Conservation (phyloP, 352 stramenopile species). For the Globisporangium middletonii region DNA sequence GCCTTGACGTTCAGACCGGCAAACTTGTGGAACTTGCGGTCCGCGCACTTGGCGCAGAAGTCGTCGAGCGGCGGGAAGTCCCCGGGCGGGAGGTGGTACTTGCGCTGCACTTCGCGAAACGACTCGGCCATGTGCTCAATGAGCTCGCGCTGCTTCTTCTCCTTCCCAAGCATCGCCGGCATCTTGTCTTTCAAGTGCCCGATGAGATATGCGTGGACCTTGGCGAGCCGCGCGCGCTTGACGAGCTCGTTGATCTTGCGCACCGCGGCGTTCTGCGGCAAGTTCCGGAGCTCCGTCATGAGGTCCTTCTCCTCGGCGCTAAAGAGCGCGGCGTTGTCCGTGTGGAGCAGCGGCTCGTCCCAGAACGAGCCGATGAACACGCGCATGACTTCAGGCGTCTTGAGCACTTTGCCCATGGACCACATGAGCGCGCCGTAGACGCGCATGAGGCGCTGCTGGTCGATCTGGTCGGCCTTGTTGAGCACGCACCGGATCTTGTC, state of each 20-base stretch:
- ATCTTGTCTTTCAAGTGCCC: conserved; percentile 96
- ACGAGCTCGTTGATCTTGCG: conserved; percentile 94
- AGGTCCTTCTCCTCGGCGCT: conserved; percentile 96
- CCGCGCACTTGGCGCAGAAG: conserved; percentile 73
- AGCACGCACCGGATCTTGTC: conserved; percentile 99
- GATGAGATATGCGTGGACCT: conserved; percentile 97
- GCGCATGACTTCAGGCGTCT: conserved; percentile 96
- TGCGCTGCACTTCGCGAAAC: conserved; percentile 97
- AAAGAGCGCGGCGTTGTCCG: conserved; percentile 93
- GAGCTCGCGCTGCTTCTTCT: conserved; percentile 96
- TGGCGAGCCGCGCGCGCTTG: conserved; percentile 92
- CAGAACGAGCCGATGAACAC: conserved; percentile 99
- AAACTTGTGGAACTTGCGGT: conserved; percentile 91
- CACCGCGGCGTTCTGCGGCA: conserved; percentile 95
- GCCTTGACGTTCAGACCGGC: conserved; percentile 91
- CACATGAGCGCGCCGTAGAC: conserved; percentile 97
- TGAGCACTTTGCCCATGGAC: conserved; percentile 97
- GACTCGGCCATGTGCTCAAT: conserved; percentile 93
- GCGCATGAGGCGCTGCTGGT: conserved; percentile 96
- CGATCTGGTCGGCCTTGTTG: conserved; percentile 99
- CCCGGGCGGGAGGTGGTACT: conserved; percentile 94
- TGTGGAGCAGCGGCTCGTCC: conserved; percentile 84
- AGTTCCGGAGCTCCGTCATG: conserved; percentile 94
- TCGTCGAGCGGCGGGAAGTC: conserved; percentile 93
- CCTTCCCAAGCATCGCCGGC: conserved; percentile 95